Evolutionary conservation across 164 flowering plant genomes (phyloP), one percentile per base, ranked within the genome.

Genomic region (Liquidambar formosana): DNA sequence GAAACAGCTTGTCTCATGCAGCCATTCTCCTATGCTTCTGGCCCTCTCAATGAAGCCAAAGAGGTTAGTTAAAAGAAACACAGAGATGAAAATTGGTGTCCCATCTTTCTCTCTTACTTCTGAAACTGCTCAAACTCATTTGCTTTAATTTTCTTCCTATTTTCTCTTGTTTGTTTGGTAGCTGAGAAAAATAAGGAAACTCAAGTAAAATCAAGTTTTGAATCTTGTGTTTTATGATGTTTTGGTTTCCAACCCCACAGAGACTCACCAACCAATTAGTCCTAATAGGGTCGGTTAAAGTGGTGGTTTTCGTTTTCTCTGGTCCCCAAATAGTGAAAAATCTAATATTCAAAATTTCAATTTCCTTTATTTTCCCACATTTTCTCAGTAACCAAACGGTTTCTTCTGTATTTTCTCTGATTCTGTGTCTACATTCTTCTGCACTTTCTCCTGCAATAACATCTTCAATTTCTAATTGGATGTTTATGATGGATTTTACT

Each of bases 1-100:
- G 88, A 87, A 58, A 71, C 85, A 43, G 64, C 84, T 74, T 88
- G 90, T 78, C 76, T 86, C 73, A 72, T 86, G 83, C 89, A 80
- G 19, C 77, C 90, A 23, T 85, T 86, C 74, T 83, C 90, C 67
- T 77, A 82, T 44, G 69, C 77, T 63, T 74, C 88, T 66, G 83
- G 78, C 23, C 22, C 73, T 47, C 68, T 82, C 64, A 75, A 71
- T 73, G 79, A 81, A 27, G 63, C 83, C 67, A 71, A 67, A 16
- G 79, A 88, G 89, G 92, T 88, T 48, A 61, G 77, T 67, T 43
- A 16, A 18, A 13, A 21, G 14, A 33, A 2, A 33, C 41, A 33
- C 41, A 33, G 4, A 33, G 4, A 33, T 16, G 5, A 52, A 27
- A 51, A 3, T 10, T 10, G 14, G 5, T 18, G 23, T 14, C 57